A percentile compares a stretch with the other conserved stretches of the same genome.
Conservation (phyloP, 768 basidiomycete species). For the Strobilomyces echinocephalus region DNA sequence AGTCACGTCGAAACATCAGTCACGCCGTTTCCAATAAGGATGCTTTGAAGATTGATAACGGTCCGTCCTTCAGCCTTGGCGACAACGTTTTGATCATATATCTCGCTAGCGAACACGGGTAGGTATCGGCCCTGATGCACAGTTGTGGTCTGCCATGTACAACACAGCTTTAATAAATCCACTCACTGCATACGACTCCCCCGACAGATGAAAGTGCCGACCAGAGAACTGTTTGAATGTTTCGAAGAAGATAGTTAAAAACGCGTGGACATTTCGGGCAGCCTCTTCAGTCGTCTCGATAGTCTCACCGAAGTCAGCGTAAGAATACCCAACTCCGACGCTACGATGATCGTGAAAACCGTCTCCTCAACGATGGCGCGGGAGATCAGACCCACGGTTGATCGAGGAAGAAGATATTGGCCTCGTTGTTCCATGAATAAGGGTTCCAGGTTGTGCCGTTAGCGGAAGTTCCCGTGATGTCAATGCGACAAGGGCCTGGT, state of each 20-base stretch:
- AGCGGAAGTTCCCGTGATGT: constrained; percentile 47
- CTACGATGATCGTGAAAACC: constrained; percentile 25
- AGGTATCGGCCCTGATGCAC: constrained; percentile 59
- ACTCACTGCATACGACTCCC: constrained; percentile 68
- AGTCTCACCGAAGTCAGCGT: constrained; percentile 63
- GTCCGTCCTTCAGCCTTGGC: constrained; percentile 46
- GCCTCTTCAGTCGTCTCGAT: constrained; percentile 78
- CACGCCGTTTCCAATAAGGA: constrained; percentile 73
- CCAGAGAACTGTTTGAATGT: constrained; percentile 70
- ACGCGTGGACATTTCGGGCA: constrained; percentile 68
- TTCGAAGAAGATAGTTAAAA: constrained; percentile 76
- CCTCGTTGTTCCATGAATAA: constrained; percentile 59
- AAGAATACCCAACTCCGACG: constrained; percentile 69
- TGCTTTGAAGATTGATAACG: constrained; percentile 60
- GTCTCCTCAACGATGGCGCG: not conserved
- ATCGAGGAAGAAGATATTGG: constrained; percentile 69
- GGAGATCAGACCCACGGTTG: constrained; percentile 41
- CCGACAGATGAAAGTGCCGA: constrained; percentile 64
- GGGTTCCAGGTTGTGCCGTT: constrained; percentile 65
- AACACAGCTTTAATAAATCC: not conserved
- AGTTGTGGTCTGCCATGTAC: not conserved
- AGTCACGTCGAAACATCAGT: constrained; percentile 50
- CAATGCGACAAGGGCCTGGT: constrained; percentile 56
- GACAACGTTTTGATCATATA: constrained; percentile 65
- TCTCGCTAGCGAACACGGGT: constrained; percentile 70